Evolutionary conservation across 2,329 filamentous ascomycete genomes (phyloP), one percentile per base, ranked within the genome.

Genomic region (Diaporthe sp.): DNA sequence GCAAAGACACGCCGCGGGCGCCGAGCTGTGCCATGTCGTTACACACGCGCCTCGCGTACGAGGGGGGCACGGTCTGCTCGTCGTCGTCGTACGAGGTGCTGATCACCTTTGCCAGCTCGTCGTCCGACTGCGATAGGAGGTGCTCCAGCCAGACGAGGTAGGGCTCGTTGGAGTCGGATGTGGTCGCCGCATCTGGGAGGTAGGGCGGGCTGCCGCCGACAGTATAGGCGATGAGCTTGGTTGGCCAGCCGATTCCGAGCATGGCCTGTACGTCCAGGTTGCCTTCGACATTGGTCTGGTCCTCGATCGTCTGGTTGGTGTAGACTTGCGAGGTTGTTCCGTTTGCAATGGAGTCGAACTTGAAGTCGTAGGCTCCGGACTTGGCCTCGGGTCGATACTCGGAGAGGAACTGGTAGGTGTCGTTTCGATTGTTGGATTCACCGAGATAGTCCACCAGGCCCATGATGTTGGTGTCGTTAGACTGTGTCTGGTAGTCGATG

Each of bases 51-150:
- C 78, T 85, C 10, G 90, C 88, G 79, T 94, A 94, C 4, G 85
- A 83, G 30, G 83, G 82, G 0, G 92, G 91, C 0, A 94, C 84
- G 4, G 86, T 88, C 80, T 92, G 89, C 81, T 94, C 92, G 70
- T 90, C 87, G 75, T 93, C 91, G 63, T 91, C 92, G 80, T 94
- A 94, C 0, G 91, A 93, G 17, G 89, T 91, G 70, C 87, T 89
- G 78, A 94, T 88, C 22, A 91, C 88, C 61, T 90, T 87, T 0
- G 92, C 92, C 2, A 94, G 84, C 9, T 84, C 79, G 0, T 82
- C 78, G 70, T 88, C 86, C 1, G 86, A 82, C 58, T 90, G 85
- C 53, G 83, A 81, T 1, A 92, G 84, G 4, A 93, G 82, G 80
- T 89, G 89, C 72, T 89, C 85, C 13, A 93, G 85, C 81, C 91